phyloP scores from a whole-genome alignment of 1,284 basidiomycete species.

The Amylostereum areolatum region DNA sequence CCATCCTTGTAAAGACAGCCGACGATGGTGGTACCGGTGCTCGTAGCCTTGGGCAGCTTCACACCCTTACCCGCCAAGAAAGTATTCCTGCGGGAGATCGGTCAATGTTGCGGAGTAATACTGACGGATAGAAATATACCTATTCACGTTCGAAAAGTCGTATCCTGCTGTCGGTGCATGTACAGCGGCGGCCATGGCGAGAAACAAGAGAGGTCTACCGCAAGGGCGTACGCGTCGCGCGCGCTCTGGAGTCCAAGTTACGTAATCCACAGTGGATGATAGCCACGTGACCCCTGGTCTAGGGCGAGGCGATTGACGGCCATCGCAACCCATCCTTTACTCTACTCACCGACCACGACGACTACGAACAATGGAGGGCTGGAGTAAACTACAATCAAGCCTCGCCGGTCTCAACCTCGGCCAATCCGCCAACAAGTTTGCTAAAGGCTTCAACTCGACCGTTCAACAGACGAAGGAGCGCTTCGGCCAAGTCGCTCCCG shows the following conservation, averaged over 20 bases:
- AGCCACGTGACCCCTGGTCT: no score
- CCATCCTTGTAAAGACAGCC: constrained; percentile 93
- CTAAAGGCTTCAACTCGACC: constrained; percentile 81
- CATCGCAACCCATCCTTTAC: no score
- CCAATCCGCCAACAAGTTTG: constrained; percentile 65
- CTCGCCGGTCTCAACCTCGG: constrained; percentile 58
- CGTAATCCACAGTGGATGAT: no score
- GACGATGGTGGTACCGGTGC: constrained; percentile 98
- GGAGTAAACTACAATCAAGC: constrained; percentile 62
- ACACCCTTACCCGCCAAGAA: constrained; percentile 69
- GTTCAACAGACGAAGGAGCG: constrained; percentile 90
- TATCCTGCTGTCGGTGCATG: constrained; percentile 24
- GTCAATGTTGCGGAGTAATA: not conserved
- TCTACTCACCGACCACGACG: no score
- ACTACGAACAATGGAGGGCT: constrained; percentile 62
- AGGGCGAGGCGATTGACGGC: no score
- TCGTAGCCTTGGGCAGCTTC: constrained; percentile 77
- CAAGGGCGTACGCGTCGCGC: constrained; percentile 9
- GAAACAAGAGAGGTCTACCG: constrained; percentile 4
- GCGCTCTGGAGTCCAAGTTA: not conserved
- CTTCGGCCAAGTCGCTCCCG: constrained; percentile 82
- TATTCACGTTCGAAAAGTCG: constrained; percentile 29
- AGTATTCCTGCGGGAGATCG: constrained; percentile 59
- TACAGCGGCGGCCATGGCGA: constrained; percentile 24
- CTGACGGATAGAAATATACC: constrained; percentile 16